phyloP scores from a whole-genome alignment of 2,329 filamentous ascomycete genomes.

The Tolypocladium guangdongense region DNA sequence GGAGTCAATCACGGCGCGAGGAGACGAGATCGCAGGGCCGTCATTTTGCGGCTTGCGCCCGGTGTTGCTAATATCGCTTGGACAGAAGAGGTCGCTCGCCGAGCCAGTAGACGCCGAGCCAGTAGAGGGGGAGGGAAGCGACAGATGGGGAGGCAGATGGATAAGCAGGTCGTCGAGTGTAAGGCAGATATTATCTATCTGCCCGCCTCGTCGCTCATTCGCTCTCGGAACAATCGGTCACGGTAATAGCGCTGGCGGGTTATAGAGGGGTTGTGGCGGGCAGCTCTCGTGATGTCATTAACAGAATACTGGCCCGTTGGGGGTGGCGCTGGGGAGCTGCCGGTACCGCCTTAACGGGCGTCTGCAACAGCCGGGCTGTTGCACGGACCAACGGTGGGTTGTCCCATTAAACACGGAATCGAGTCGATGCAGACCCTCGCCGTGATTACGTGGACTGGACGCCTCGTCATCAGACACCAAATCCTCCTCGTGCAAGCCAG shows the following conservation, averaged over 20 bases:
- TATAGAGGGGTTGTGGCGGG: not conserved
- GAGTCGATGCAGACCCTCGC: no score
- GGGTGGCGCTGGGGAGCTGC: not conserved
- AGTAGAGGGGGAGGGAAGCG: not conserved
- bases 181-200: not conserved
- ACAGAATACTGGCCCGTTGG: not conserved
- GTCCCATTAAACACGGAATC: no score
- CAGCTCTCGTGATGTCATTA: not conserved
- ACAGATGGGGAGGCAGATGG: no score
- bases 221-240: not conserved
- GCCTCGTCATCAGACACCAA: not conserved
- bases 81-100: not conserved
- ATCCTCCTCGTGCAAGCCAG: not conserved
- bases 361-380: not conserved
- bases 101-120: not conserved
- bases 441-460: not conserved
- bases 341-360: not conserved
- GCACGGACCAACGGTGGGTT: not conserved
- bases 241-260: not conserved
- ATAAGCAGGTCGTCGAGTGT: not conserved
- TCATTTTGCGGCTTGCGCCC: conserved; percentile 1
- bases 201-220: not conserved
- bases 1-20: not conserved
- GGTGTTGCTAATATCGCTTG: not conserved
- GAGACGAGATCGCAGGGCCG: not conserved